These are phyloP conservation scores for Talaromyces rugulosus DNA, from an alignment of 2,329 filamentous ascomycete genomes.

Conservation along the genomic window DNA sequence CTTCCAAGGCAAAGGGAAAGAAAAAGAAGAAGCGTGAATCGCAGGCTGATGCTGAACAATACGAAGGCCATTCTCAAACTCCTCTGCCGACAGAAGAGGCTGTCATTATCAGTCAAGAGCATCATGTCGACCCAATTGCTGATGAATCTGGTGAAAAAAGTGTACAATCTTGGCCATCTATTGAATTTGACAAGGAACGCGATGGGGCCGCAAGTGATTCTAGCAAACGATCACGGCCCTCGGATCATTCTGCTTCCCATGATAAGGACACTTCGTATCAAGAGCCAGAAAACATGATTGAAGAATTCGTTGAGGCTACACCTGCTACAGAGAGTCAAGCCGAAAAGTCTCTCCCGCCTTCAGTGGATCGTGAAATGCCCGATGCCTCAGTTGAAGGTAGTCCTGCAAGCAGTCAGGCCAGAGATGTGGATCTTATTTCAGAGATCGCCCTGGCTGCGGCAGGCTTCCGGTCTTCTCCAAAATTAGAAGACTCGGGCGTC, in stretches of 20 bases:
- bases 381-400: neutral
- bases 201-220: neutral
- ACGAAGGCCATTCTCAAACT: neutral
- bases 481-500: neutral
- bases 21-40: slow-evolving; percentile 26
- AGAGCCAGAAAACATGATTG: neutral
- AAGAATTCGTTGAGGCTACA: neutral
- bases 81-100: neutral
- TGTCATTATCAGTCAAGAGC: neutral
- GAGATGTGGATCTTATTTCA: slow-evolving; percentile 10
- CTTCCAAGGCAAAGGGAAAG: slow-evolving; percentile 23
- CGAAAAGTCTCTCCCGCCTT: neutral
- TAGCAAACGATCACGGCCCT: neutral
- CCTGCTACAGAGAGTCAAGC: neutral
- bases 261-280: neutral
- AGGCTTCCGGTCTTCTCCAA: slow-evolving; percentile 7
- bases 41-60: neutral
- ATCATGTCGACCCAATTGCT: neutral
- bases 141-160: neutral
- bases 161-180: slow-evolving; percentile 5
- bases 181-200: slow-evolving; percentile 7
- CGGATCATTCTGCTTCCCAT: neutral
- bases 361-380: neutral
- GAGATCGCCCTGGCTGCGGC: slow-evolving; percentile 10
- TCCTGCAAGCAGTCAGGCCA: slow-evolving; percentile 5